phyloP scores from a whole-genome alignment of 2,329 filamentous ascomycete genomes.

The Mariannaea sp. region DNA sequence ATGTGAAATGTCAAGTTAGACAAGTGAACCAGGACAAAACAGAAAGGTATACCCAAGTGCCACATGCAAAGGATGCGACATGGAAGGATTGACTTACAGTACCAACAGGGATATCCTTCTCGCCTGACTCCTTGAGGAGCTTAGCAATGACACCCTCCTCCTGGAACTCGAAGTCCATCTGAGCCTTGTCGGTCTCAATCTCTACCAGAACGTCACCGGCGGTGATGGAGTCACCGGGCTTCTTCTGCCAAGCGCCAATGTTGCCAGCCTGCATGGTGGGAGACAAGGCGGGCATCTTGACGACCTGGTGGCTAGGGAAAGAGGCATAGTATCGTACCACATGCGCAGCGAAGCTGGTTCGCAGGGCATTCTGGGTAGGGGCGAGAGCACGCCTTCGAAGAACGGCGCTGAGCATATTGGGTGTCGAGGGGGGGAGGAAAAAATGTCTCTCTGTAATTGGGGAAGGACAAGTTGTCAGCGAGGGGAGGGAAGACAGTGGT shows the following conservation, averaged over 20 bases:
- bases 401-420: conserved; percentile 64
- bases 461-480: conserved; percentile 28
- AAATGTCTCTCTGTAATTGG: conserved; percentile 37
- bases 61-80: conserved; percentile 19
- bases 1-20: conserved; percentile 23
- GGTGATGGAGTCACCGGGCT: conserved; percentile 82
- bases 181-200: conserved; percentile 99
- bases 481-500: conserved; percentile 19
- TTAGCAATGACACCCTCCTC: conserved; percentile 96
- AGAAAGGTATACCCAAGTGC: neutral
- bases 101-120: conserved; percentile 92
- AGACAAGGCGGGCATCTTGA: conserved; percentile 97
- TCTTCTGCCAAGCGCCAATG: conserved; percentile 98
- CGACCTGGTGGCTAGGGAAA: conserved; percentile 90
- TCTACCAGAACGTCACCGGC: conserved; percentile 96
- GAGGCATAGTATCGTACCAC: conserved; percentile 74
- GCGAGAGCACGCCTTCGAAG: conserved; percentile 66
- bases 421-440: conserved; percentile 29
- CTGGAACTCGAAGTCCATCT: conserved; percentile 99
- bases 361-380: conserved; percentile 55
- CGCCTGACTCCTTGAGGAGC: conserved; percentile 88
- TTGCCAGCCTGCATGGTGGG: conserved; percentile 97
- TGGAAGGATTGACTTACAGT: conserved; percentile 70
- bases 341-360: conserved; percentile 57
- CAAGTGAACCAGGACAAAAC: conserved; percentile 2